Evolutionary conservation across 1,284 basidiomycete genomes (phyloP), one percentile per base, ranked within the genome.

Genomic region (Ustilago lituana): DNA sequence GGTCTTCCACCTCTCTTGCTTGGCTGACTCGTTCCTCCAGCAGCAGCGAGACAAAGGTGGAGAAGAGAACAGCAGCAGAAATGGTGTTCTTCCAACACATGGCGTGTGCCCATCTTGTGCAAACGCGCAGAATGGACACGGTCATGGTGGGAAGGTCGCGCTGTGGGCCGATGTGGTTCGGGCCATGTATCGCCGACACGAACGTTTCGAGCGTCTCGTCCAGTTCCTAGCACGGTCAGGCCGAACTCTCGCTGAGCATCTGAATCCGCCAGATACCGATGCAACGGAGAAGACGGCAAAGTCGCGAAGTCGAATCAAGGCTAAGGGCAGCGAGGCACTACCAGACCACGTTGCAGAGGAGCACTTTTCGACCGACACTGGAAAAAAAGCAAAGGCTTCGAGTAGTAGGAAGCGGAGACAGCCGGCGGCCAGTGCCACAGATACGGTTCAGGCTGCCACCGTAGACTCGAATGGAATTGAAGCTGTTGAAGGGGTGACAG

Each of bases 1-100:
- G 5, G 80, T 88, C 3, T 86, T 88, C 2, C 92, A 94, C 80
- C 83, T 93, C 0, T 68, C 78, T 0, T 94, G 92, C 75, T 86
- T 94, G 7, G 87, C 90, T 2, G 46, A 82, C 5, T 77, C 84
- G 19, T 91, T 91, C 78, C 84, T 89, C 1, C n/a, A 56, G 27
- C 56, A 64, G 31, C 41, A 64, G 31, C 41, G 20, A 7, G 26
- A 14, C 24, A 43, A 17, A 0, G 64, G 10, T 39, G 67, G 17
- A 40, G 38, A 14, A 2, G 27, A 19, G 0, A 15, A 22, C 17
- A 45, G 54, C 12, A 47, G 51, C 38, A 43, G 12, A 2, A 65
- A 46, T 14, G 59, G 51, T 19, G 45, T 76, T 0, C 63, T 77
- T 1, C 76, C 76, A 2, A 66, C 60, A 11, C 57, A 68, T 27